phyloP scores from a whole-genome alignment of 257 asterid genomes.

The Nicotiana paniculata region DNA sequence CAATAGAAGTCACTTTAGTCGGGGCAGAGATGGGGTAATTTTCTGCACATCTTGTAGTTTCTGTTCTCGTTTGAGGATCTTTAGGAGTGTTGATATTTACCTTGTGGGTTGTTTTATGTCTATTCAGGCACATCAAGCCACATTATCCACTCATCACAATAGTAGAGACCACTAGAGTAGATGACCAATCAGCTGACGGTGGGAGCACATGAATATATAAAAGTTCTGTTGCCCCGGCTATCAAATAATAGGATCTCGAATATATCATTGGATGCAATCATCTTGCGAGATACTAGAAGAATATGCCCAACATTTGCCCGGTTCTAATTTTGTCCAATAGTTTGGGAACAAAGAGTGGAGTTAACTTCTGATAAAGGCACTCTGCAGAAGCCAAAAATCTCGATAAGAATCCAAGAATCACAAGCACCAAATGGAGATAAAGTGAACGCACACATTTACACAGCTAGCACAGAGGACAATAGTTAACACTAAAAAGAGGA shows the following conservation, averaged over 20 bases:
- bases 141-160: slow-evolving; percentile 13
- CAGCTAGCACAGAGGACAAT: background rate
- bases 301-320: too few relatives aligned
- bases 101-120: background rate
- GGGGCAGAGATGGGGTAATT: slow-evolving; percentile 12
- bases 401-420: background rate
- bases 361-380: background rate
- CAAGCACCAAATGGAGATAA: background rate
- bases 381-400: background rate
- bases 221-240: too few relatives aligned
- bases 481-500: background rate
- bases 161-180: background rate
- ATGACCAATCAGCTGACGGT: too few relatives aligned
- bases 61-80: background rate
- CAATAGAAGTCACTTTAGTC: background rate
- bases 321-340: background rate
- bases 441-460: background rate
- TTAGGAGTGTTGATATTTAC: background rate
- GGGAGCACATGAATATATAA: too few relatives aligned
- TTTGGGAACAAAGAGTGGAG: background rate
- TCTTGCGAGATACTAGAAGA: too few relatives aligned
- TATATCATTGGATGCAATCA: too few relatives aligned
- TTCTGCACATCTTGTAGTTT: background rate
- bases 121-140: slow-evolving; percentile 12
- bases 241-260: too few relatives aligned